Base-by-base conservation (phyloP, 2,329 filamentous ascomycete species). In the Arachnopeziza araneosa region DNA sequence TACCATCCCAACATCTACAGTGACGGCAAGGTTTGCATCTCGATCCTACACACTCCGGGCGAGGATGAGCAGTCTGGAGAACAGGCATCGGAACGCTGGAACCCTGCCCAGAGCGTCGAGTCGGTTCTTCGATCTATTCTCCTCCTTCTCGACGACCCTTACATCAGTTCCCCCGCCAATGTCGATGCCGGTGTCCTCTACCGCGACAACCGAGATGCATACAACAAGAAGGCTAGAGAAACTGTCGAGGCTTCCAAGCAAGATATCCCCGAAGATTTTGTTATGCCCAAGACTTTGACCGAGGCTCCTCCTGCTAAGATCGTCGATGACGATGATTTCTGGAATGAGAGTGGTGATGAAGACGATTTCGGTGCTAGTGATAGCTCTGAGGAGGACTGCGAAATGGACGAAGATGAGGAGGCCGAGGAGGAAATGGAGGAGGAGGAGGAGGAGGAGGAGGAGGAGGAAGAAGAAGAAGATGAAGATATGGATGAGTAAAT, bases 31-130 rank as follows among this genome's bases (percentile, higher is more conserved):
- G 83, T 98, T 52, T 98, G 95, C 79, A 98, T 99, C 73, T 97
- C 93, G 52, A 99, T 99, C 70, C 85, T 99, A 12, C 93, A 99
- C 75, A 83, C 85, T 21, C 92, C 95, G 0, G 95, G 95, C 66
- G 91, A 97, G 63, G 93, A 98, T 72, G 85, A 89, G 67, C 93
- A 93, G 80, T 96, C 93, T 0, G 95, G 95, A 63, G 93, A 98
- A 76, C 77, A 83, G 49, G 93, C 95, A 7, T 89, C 88, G 60
- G 95, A 98, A 77, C 89, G 93, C 60, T 99, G 93, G 93, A 92
- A 91, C 6, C 93, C 95, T 1, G 86, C 95, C 3, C 93, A 98
- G 74, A 90, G 93, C 22, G 93, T 96, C 54, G 95, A 98, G 77
- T 96, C 92, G 1, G 93, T 99, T 44, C 83, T 99, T 21, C 91